Percentiles rank a stretch among this genome's conserved stretches.
phyloP scores from a whole-genome alignment of 2,329 filamentous ascomycete species.

The Boeremia lycopersici region DNA sequence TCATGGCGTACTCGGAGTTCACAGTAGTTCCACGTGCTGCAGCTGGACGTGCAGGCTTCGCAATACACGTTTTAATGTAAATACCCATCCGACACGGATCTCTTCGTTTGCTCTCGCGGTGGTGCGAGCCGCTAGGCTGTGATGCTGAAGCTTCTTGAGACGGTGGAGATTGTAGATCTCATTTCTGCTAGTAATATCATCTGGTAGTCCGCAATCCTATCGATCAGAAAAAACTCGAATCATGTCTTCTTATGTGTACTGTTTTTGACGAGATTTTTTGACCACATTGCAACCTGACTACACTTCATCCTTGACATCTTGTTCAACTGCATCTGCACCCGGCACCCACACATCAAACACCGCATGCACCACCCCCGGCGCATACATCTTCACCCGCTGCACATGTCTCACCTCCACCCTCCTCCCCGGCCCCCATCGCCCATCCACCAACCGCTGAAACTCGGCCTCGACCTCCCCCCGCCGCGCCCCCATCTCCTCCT shows the following conservation, averaged over 20 bases:
- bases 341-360: slow-evolving; percentile 60
- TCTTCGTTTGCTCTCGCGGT: not conserved
- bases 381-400: slow-evolving; percentile 63
- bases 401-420: slow-evolving; percentile 56
- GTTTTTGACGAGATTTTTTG: too few relatives aligned
- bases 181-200: not conserved
- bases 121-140: not conserved
- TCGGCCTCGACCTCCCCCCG: slow-evolving; percentile 48
- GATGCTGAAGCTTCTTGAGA: not conserved
- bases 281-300: too few relatives aligned
- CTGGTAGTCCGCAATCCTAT: not conserved
- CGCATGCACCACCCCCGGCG: slow-evolving; percentile 65
- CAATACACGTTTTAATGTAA: slow-evolving; percentile 10
- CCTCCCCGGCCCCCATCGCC: slow-evolving; percentile 1
- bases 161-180: not conserved
- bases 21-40: not conserved
- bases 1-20: slow-evolving; percentile 5
- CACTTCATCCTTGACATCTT: too few relatives aligned
- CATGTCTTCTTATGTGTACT: not conserved
- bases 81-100: slow-evolving; percentile 4
- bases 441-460: slow-evolving; percentile 44
- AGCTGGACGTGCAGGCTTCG: not conserved
- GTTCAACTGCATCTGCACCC: not conserved
- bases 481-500: slow-evolving; percentile 31
- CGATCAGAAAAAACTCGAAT: not conserved